phyloP scores from a whole-genome alignment of 208 protist genomes.

The Leishmania turanica region DNA sequence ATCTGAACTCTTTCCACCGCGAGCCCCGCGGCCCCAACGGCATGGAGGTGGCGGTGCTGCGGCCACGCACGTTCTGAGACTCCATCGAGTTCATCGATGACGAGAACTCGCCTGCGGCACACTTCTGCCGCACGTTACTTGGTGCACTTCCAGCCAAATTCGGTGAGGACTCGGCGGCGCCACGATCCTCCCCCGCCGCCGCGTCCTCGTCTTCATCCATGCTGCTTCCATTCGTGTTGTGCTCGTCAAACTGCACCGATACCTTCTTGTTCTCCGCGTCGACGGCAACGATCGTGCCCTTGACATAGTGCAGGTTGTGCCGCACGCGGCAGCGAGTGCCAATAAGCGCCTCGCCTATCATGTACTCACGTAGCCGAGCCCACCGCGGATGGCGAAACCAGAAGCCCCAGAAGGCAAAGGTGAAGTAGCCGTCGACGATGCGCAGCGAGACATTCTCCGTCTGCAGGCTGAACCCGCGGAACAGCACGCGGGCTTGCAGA shows the following conservation, averaged over 20 bases:
- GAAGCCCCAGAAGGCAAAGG: slow-evolving; percentile 77
- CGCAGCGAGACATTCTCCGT: slow-evolving; percentile 84
- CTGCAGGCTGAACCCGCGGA: slow-evolving; percentile 73
- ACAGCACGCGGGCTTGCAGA: slow-evolving; percentile 71
- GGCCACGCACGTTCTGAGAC: neutral
- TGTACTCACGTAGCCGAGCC: slow-evolving; percentile 74
- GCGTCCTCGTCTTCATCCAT: slow-evolving; percentile 22
- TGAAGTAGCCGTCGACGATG: slow-evolving; percentile 85
- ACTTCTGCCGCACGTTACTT: neutral
- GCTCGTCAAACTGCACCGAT: slow-evolving; percentile 61
- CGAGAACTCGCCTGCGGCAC: neutral
- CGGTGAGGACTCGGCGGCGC: neutral
- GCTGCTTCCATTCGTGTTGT: slow-evolving; percentile 14
- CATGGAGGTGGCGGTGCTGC: neutral
- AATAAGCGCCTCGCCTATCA: slow-evolving; percentile 69
- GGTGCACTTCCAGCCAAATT: neutral
- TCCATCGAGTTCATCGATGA: neutral
- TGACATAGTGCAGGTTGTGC: slow-evolving; percentile 52
- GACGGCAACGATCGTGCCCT: slow-evolving; percentile 74
- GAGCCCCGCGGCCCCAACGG: slow-evolving; percentile 9
- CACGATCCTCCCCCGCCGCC: slow-evolving; percentile 9
- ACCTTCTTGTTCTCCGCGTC: slow-evolving; percentile 56
- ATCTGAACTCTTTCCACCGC: slow-evolving; percentile 21
- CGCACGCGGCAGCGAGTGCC: slow-evolving; percentile 68
- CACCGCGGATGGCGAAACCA: slow-evolving; percentile 58